phyloP scores from a whole-genome alignment of 1,139 yeast genomes.

The Taiozyma onychis region DNA sequence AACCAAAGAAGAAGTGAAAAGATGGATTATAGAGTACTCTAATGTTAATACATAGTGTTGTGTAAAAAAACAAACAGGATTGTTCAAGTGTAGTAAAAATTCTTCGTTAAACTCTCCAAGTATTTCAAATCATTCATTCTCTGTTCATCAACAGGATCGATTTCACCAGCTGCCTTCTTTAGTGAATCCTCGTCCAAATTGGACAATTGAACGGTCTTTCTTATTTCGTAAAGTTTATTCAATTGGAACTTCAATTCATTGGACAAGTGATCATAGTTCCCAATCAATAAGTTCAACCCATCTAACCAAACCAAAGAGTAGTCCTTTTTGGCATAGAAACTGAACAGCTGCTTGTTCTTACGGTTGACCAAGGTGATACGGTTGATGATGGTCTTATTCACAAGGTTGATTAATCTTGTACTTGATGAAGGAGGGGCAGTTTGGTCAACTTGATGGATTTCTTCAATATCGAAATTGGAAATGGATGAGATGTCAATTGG shows the following conservation, averaged over 20 bases:
- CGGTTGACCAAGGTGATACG: slow-evolving; percentile 46
- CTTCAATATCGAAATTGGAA: slow-evolving; percentile 37
- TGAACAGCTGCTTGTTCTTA: slow-evolving; percentile 37
- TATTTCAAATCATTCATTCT: slow-evolving; percentile 40
- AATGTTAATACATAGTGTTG: not conserved
- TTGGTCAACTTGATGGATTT: slow-evolving; percentile 33
- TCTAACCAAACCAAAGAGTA: slow-evolving; percentile 74
- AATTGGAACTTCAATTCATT: slow-evolving; percentile 56
- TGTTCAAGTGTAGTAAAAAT: slow-evolving; percentile 36
- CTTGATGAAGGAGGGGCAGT: slow-evolving; percentile 21
- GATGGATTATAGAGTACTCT: not conserved
- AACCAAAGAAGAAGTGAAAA: slow-evolving; percentile 23
- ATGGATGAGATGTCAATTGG: slow-evolving; percentile 32
- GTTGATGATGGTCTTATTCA: slow-evolving; percentile 50
- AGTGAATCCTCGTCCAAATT: slow-evolving; percentile 24
- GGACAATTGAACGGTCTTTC: slow-evolving; percentile 62
- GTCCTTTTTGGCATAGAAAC: slow-evolving; percentile 68
- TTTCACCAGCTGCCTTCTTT: slow-evolving; percentile 19
- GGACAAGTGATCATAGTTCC: slow-evolving; percentile 38
- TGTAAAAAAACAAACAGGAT: not conserved
- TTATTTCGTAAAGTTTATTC: slow-evolving; percentile 48
- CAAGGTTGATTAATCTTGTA: slow-evolving; percentile 42
- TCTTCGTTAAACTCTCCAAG: slow-evolving; percentile 34
- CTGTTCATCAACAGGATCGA: slow-evolving; percentile 25
- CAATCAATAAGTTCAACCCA: slow-evolving; percentile 60